Evolutionary conservation across 345 rosid species (phyloP), one percentile per base, ranked within the genome.

Genomic region (Populus simonii): DNA sequence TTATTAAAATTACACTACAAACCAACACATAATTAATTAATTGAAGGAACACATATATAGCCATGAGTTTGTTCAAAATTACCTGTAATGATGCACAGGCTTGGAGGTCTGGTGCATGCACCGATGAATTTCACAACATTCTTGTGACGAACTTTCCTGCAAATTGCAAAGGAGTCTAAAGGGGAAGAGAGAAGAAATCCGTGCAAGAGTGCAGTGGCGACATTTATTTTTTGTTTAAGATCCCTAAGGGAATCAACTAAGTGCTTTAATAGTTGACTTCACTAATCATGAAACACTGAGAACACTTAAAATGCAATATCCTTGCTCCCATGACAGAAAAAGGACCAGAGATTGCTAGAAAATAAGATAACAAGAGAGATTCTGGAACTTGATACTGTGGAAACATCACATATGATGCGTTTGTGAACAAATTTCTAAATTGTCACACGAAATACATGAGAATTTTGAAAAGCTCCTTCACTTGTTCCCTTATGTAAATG

Each of bases 101-200:
- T 83, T 80, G 92, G 90, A 77, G 90, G 88, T 76, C 80, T 87
- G 7, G 88, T 86, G 41, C 87, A 88, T 72, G 94, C 91, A 78
- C 94, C 94, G 22, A 91, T 81, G 81, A 89, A 91, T 76, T 82
- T 85, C 49, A 91, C 90, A 41, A 89, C 83, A 86, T 91, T 89
- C 76, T 75, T 88, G 84, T 89, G 95, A 72, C 80, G 85, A 68
- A 91, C 81, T 81, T 85, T 89, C 93, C 92, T 91, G 85, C 67
- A 74, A 78, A 69, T 63, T 31, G 31, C 53, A 33, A 59, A 33
- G 39, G 17, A 39, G n/a, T 66, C 20, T 72, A 2, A 35, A 66
- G 53, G 63, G 27, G 25, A 68, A 70, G 15, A 45, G 29, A 70
- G 47, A 59, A 33, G 53, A 71, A 43, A 51, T 51, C 53, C 20